Base-by-base conservation (phyloP, 2,329 filamentous ascomycete species). In the Periconia sp. region DNA sequence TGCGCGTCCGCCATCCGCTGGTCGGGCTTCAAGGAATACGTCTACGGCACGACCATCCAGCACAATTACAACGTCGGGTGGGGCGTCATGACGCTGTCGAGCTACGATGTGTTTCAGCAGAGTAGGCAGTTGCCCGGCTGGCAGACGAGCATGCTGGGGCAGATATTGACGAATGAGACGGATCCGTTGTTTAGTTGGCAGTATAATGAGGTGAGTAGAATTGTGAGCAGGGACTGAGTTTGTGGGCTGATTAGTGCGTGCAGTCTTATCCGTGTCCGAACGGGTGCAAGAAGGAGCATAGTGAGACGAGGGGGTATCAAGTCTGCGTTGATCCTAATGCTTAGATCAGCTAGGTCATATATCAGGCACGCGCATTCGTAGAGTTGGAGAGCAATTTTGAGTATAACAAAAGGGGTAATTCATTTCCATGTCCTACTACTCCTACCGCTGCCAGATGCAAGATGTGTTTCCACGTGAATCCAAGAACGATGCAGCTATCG, bases 1-100 rank as follows among this genome's bases (percentile, higher is more conserved):
- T 83, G 80, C 52, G 78, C 80, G 1, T 74, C 77, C 5, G 79
- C 78, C 0, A 80, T 82, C 48, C 73, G 78, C 2, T 82, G 78
- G 77, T 71, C 78, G 0, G 78, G 78, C 0, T 81, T 83, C 65
- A 70, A 66, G 25, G 80, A 82, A 61, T 79, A 78, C 54, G 71
- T 83, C 6, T 82, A 77, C 52, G 78, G 78, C 5, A 81, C 78
- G 1, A 74, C 69, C 18, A 78, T 80, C 45, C 66, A 74, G 17
- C 69, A 62, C 4, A 65, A 82, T 22, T 61, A 77, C 10, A 61
- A 69, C 24, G 61, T 70, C 25, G 79, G 78, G 5, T 83, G 79
- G 78, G 58, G 61, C 5, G 77, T 81, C 63, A 80, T 82, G 30
- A 64, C 68, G 4, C 69, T 83, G 24, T 52, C 63, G 2, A 74